Conservation (phyloP, 2,329 filamentous ascomycete genomes). For the Ambrosiella xylebori region DNA sequence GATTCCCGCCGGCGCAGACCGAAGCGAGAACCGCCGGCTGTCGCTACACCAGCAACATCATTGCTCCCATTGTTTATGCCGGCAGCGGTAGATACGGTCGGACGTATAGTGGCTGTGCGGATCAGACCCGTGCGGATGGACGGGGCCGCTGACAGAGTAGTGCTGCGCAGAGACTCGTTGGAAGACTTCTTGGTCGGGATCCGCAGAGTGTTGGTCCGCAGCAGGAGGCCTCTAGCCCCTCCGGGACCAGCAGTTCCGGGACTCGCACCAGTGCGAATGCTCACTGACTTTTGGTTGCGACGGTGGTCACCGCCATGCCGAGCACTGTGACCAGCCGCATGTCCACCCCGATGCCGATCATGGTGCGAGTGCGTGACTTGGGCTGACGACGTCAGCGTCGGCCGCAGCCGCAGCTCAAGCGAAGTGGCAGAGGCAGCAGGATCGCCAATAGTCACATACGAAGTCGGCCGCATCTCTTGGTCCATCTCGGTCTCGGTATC, state of each 20-base stretch:
- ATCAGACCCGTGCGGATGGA: slow-evolving; percentile 23
- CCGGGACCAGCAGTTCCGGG: neutral
- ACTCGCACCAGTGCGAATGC: slow-evolving; percentile 25
- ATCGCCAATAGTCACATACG: slow-evolving; percentile 34
- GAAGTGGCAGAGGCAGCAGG: slow-evolving; percentile 4
- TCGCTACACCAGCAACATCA: neutral
- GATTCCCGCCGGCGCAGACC: slow-evolving; percentile 32
- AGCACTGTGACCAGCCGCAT: neutral
- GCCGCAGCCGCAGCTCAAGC: slow-evolving; percentile 63
- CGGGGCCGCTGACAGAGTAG: slow-evolving; percentile 18
- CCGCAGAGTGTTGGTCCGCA: slow-evolving; percentile 25
- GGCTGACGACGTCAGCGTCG: slow-evolving; percentile 46
- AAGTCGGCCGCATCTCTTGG: slow-evolving; percentile 41
- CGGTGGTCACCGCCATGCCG: slow-evolving; percentile 8
- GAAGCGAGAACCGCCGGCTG: slow-evolving; percentile 28
- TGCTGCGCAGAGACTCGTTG: slow-evolving; percentile 35
- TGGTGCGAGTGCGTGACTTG: slow-evolving; percentile 1
- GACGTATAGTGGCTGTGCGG: slow-evolving; percentile 28
- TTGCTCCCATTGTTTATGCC: neutral
- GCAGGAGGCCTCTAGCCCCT: slow-evolving; percentile 35
- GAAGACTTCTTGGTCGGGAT: slow-evolving; percentile 33
- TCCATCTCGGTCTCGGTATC: slow-evolving; percentile 5
- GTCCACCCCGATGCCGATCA: neutral
- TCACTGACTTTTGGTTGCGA: slow-evolving; percentile 27
- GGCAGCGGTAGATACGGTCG: neutral